Evolutionary conservation across 2,329 filamentous ascomycete species (phyloP).

Genomic region (Xylariaceae sp.): DNA sequence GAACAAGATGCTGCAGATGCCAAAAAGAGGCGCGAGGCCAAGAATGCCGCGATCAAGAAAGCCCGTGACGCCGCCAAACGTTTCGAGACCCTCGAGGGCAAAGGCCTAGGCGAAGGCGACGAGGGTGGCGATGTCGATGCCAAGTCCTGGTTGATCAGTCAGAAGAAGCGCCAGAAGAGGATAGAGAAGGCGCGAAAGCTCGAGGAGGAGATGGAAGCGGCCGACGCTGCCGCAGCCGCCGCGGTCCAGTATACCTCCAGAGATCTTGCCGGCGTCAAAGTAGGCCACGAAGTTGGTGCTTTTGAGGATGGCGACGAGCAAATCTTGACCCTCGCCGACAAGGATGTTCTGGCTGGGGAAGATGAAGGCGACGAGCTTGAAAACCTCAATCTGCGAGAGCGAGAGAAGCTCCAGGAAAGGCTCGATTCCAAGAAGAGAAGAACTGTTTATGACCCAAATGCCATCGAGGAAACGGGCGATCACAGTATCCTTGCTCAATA

Average conservation of each 20-base stretch:
- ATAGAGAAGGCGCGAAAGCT: slow-evolving; percentile 67
- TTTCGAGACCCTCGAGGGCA: slow-evolving; percentile 68
- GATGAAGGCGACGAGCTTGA: slow-evolving; percentile 88
- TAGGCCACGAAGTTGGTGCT: slow-evolving; percentile 76
- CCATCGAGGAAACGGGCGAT: slow-evolving; percentile 57
- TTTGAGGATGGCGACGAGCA: slow-evolving; percentile 83
- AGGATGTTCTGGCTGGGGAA: slow-evolving; percentile 68
- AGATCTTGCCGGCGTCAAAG: slow-evolving; percentile 83
- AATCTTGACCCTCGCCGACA: slow-evolving; percentile 89
- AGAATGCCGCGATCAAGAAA: slow-evolving; percentile 76
- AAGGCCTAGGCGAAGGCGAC: slow-evolving; percentile 71
- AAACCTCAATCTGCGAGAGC: slow-evolving; percentile 63
- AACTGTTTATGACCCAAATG: slow-evolving; percentile 79
- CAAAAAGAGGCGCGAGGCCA: slow-evolving; percentile 72
- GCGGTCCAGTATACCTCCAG: slow-evolving; percentile 69
- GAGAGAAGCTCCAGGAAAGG: slow-evolving; percentile 65
- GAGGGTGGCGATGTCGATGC: slow-evolving; percentile 64
- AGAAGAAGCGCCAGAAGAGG: slow-evolving; percentile 92
- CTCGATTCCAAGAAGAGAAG: slow-evolving; percentile 86
- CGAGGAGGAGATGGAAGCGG: slow-evolving; percentile 72
- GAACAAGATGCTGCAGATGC: slow-evolving; percentile 63
- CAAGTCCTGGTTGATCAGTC: slow-evolving; percentile 75
- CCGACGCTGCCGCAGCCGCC: slow-evolving; percentile 58
- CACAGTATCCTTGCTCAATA: slow-evolving; percentile 77
- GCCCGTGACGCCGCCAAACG: slow-evolving; percentile 78